Percentiles rank a stretch among this genome's conserved stretches.
These are phyloP conservation scores for Durusdinium trenchii DNA, from an alignment of 73 alveolate species.

Conservation along the genomic window DNA sequence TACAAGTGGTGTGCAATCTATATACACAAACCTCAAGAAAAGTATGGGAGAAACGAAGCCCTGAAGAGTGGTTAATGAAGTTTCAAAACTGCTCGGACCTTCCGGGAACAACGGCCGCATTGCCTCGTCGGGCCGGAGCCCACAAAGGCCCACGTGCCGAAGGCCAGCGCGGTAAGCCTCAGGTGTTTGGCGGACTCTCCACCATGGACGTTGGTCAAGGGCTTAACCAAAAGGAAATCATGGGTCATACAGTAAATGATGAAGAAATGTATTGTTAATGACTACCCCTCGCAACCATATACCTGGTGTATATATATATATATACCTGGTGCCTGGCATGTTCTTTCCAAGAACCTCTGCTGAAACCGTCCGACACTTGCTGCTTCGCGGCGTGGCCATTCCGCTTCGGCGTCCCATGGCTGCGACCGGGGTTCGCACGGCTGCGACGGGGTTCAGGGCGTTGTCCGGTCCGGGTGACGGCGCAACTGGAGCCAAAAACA, in stretches of 20 bases:
- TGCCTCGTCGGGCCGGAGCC: constrained; percentile 17
- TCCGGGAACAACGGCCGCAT: background rate
- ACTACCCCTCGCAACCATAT: too few relatives aligned
- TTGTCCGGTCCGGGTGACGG: background rate
- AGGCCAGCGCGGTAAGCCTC: constrained; percentile 58
- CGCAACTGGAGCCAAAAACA: background rate
- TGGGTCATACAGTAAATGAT: background rate
- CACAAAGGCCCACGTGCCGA: constrained; percentile 34
- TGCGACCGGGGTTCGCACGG: too few relatives aligned
- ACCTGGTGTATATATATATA: too few relatives aligned
- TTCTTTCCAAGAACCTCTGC: too few relatives aligned
- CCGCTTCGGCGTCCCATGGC: too few relatives aligned
- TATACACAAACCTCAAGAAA: background rate
- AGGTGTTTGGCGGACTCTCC: background rate
- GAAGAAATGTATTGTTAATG: too few relatives aligned
- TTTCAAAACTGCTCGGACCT: background rate
- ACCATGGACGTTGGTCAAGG: background rate
- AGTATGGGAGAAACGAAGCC: background rate
- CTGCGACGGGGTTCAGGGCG: background rate
- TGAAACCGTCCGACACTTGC: too few relatives aligned
- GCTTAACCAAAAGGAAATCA: background rate
- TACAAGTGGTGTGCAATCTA: too few relatives aligned
- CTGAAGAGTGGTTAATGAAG: background rate
- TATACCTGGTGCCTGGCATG: too few relatives aligned
- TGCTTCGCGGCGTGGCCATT: too few relatives aligned